A percentile compares a stretch with the other conserved stretches of the same genome.
These are phyloP conservation scores for Saturnispora saitoi DNA, from an alignment of 805 yeast species.

Conservation along the genomic window DNA sequence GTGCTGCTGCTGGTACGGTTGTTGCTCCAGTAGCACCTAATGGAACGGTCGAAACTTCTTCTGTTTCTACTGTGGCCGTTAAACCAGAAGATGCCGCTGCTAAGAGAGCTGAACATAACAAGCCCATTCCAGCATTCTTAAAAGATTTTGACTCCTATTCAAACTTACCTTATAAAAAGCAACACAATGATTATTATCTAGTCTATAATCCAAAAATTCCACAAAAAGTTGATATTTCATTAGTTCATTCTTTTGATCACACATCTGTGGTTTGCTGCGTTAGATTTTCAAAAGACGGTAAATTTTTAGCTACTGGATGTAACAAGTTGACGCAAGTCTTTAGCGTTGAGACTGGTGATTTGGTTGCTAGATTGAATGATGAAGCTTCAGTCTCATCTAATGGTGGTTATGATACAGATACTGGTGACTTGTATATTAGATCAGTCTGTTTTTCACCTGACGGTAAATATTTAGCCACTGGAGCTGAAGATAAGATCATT, in stretches of 20 bases:
- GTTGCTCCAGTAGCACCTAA: background rate
- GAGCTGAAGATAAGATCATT: constrained; percentile 83
- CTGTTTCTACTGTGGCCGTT: background rate
- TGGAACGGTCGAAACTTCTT: background rate
- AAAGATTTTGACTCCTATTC: constrained; percentile 70
- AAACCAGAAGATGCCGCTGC: constrained; percentile 29
- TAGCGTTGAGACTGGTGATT: constrained; percentile 84
- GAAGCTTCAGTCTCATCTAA: constrained; percentile 46
- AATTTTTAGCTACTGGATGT: constrained; percentile 92
- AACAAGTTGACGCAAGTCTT: constrained; percentile 92
- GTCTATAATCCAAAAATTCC: constrained; percentile 85
- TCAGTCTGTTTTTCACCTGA: constrained; percentile 96
- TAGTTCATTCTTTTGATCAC: constrained; percentile 86
- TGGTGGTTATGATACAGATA: constrained; percentile 46
- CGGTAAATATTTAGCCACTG: constrained; percentile 87
- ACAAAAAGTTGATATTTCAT: constrained; percentile 69
- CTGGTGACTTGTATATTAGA: constrained; percentile 84
- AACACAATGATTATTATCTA: constrained; percentile 76
- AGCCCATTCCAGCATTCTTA: constrained; percentile 75
- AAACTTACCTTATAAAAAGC: constrained; percentile 73
- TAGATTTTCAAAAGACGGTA: constrained; percentile 84
- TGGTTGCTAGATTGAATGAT: constrained; percentile 79
- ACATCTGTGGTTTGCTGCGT: constrained; percentile 96
- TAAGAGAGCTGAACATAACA: constrained; percentile 45
- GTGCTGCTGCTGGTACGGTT: constrained; percentile 13